Percentiles rank a stretch among this genome's conserved stretches.
These are phyloP conservation scores for Flaveria bidentis DNA, from an alignment of 129 eudicot species.

Conservation along the genomic window DNA sequence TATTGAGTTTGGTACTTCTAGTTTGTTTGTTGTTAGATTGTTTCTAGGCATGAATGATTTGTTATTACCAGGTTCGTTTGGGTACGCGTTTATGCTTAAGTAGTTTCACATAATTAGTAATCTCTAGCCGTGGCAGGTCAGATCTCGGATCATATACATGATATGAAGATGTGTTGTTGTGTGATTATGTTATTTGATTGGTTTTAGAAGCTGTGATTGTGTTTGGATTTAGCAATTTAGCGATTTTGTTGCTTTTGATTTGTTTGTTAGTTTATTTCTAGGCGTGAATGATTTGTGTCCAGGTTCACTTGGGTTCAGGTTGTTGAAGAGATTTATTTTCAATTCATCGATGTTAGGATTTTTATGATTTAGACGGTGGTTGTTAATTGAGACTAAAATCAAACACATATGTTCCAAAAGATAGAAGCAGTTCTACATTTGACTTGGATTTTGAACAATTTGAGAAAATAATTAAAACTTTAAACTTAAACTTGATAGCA, in stretches of 20 bases:
- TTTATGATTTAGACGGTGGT: neutral
- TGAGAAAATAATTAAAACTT: slow-evolving; percentile 14
- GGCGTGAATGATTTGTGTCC: neutral
- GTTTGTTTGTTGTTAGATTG: neutral
- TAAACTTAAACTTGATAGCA: neutral
- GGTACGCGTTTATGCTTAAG: neutral
- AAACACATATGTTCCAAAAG: neutral
- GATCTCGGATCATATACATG: slow-evolving; percentile 8
- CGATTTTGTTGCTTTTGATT: neutral
- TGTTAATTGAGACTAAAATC: neutral
- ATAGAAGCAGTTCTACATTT: neutral
- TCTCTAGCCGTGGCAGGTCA: neutral
- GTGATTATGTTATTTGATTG: neutral
- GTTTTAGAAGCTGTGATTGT: slow-evolving; percentile 16
- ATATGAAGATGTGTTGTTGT: neutral
- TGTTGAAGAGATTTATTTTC: neutral
- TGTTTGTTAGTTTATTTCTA: neutral
- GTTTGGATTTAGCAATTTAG: neutral
- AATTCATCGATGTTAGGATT: neutral
- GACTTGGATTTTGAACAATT: slow-evolving; percentile 12
- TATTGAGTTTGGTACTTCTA: neutral
- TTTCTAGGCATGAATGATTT: neutral
- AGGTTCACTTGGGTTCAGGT: slow-evolving; percentile 11
- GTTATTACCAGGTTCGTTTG: slow-evolving; percentile 1
- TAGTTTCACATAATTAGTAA: slow-evolving; percentile 5